Evolutionary conservation across 805 yeast genomes (phyloP), one percentile per base, ranked within the genome.

Genomic region (Saturnispora besseyi): DNA sequence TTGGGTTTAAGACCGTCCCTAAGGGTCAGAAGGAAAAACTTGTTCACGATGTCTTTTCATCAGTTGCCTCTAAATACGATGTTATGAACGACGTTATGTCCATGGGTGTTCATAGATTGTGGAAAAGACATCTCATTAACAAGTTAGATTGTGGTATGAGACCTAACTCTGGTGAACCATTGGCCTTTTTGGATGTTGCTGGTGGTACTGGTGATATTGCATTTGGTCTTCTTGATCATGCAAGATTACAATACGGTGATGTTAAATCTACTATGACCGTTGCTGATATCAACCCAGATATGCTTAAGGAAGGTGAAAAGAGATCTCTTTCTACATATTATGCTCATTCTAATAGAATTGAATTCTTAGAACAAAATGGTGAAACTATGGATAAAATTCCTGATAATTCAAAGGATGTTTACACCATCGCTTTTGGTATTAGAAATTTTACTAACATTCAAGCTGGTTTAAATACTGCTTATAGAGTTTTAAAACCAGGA

Each of bases 131-230:
- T 62, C 84, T 93, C 64, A 89, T 93, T 60, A 76, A 81, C 58
- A 80, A 87, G 57, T 72, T 93, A 50, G 96, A 93, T 63, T 95
- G 97, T 41, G 99, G 99, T 32, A 81, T 80, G 72, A 78, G 98
- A 62, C 91, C 96, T 5, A 95, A 91, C 43, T 65, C 71, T 12
- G 55, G 56, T n/a, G 78, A 82, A 56, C 96, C 96, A 3, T 72
- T 93, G 59, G 79, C 82, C 51, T 91, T 93, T 62, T 75, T 93
- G 55, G 99, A 93, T 67, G 98, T 93, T 51, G 99, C 99, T 28
- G 99, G 99, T 52, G 99, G 99, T 24, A 88, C 98, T 10, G 99
- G 99, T 44, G 99, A 93, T 63, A 91, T 93, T 67, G 99, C 99
- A 1, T 88, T 88, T 68, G 95, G 99, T 2, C 75, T 93, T 55